phyloP scores from a whole-genome alignment of 2,329 filamentous ascomycete species.

The Aureobasidium melanogenum region DNA sequence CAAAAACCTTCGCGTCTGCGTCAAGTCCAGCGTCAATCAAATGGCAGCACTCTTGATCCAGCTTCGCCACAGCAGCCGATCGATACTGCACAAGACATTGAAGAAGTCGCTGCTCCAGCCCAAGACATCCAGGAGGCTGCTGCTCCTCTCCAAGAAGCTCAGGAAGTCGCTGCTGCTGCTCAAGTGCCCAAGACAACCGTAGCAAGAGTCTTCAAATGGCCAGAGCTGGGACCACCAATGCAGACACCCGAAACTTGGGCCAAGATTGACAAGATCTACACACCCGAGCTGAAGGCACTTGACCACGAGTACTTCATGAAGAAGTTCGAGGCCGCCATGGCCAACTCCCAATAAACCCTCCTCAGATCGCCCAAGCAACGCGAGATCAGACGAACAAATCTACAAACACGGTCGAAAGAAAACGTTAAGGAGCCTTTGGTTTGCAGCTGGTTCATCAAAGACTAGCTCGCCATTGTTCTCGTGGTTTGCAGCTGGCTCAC shows the following conservation, averaged over 20 bases:
- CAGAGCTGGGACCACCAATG: not conserved
- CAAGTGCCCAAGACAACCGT: not conserved
- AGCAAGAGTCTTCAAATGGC: not conserved
- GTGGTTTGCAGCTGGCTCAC: constrained; percentile 6
- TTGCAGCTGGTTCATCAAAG: constrained; percentile 1
- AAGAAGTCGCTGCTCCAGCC: not conserved
- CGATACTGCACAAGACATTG: not conserved
- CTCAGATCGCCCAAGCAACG: not conserved
- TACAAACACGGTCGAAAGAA: not conserved
- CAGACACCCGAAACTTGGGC: not conserved
- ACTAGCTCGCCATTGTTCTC: not conserved
- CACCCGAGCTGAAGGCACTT: not conserved
- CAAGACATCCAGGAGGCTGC: not conserved
- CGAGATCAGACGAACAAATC: not conserved
- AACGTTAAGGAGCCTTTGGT: not conserved
- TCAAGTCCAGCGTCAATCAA: constrained; percentile 21
- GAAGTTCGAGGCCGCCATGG: not conserved
- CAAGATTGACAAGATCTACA: not conserved
- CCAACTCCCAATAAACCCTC: not conserved
- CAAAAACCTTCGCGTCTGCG: constrained; percentile 35
- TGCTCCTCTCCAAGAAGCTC: not conserved
- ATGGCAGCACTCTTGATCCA: not conserved
- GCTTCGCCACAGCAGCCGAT: not conserved
- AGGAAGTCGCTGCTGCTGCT: not conserved
- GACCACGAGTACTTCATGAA: not conserved